Evolutionary conservation across 1,139 yeast genomes (phyloP), one percentile per base, ranked within the genome.

Genomic region (Pneumocystis canis): DNA sequence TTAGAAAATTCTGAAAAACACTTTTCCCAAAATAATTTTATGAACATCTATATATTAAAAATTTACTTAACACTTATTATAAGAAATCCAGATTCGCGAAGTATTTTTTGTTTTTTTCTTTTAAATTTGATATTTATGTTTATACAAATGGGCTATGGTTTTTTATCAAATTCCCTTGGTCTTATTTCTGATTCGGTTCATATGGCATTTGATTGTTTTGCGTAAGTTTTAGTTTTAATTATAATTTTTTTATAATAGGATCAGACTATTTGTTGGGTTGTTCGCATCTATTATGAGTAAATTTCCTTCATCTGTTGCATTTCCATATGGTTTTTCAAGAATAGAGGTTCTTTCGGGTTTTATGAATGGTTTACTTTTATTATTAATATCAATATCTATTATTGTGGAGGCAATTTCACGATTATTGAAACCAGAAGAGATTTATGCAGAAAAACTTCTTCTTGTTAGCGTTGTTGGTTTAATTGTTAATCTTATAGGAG

Each of bases 311-410:
- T 83, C 83, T 64, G 80, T 84, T 16, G 79, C 82, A 64, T 92
- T 82, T 70, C 97, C 98, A 0, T 89, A 88, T 75, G 97, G 97
- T 0, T 77, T 90, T 64, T 80, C 84, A 16, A 83, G 89, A 72
- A 84, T 92, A 61, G 98, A 90, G 71, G 89, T 94, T 1, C 78
- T 94, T 65, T 94, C 97, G 0, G 98, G 98, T 0, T 92, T 92
- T 70, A 87, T 97, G 5, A 92, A 92, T 73, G 98, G 96, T 9
- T 85, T 95, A 5, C 74, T 92, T 60, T 77, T 92, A 61, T 75
- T 94, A 37, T 97, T 96, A 1, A 92, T 92, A 60, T 89, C 92
- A 35, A 85, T 87, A 25, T 92, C 96, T 28, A 90, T 94, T 60
- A 78, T 87, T 40, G 83, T 88, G 66, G 97, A 92, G 73, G 95